phyloP scores from a whole-genome alignment of 2,329 filamentous ascomycete species.

The Amauroascus niger region DNA sequence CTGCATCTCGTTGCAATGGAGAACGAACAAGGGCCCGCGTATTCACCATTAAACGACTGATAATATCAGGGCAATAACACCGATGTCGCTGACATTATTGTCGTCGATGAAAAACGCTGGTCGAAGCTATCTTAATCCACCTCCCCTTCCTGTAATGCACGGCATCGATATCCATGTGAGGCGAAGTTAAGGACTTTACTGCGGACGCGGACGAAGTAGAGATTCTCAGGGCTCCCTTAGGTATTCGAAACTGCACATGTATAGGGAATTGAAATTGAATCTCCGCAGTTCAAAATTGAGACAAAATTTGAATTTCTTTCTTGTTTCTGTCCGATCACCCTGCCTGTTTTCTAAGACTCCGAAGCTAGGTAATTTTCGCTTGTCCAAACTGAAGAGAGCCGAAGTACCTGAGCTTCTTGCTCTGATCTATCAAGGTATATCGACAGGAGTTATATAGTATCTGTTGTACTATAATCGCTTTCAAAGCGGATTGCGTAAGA shows the following conservation, averaged over 20 bases:
- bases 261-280: constrained; percentile 14
- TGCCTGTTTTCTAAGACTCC: constrained; percentile 58
- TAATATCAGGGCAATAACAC: not conserved
- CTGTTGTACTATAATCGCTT: constrained; percentile 39
- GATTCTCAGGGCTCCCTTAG: constrained; percentile 1
- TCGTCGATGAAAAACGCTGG: not conserved
- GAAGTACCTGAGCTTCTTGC: constrained; percentile 40
- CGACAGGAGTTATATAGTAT: constrained; percentile 57
- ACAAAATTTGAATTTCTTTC: constrained; percentile 30
- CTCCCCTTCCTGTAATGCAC: not conserved
- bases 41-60: not conserved
- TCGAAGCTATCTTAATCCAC: not conserved
- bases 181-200: constrained; percentile 5
- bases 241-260: constrained; percentile 7
- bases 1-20: not conserved
- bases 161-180: not conserved
- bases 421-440: constrained; percentile 61
- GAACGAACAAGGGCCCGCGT: not conserved
- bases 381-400: constrained; percentile 28
- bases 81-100: not conserved
- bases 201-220: constrained; percentile 4
- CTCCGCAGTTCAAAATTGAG: constrained; percentile 16
- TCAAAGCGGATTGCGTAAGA: constrained; percentile 28
- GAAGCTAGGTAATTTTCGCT: constrained; percentile 58
- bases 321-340: constrained; percentile 28